Evolutionary conservation across 495 filamentous ascomycete genomes (phyloP), one percentile per base, ranked within the genome.

Genomic region (Penicillium coffeae): DNA sequence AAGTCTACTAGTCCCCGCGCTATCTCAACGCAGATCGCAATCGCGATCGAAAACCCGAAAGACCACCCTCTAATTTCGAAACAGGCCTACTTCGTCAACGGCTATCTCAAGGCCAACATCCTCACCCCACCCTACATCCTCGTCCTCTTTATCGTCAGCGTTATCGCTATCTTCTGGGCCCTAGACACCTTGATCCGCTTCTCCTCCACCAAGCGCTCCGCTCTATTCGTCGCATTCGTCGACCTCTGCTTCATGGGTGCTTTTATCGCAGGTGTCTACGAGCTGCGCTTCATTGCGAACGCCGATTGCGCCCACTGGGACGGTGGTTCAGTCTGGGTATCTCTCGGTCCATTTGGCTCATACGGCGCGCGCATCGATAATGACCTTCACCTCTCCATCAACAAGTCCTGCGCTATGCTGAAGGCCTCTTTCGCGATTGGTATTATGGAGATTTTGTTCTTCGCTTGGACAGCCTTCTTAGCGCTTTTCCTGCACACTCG

Each of bases 121-220:
- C 78, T 95, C 44, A 92, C 88, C 9, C 90, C 90, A 1, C 64
- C 73, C 54, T 87, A 83, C 71, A 85, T 94, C 69, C 83, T 96
- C 18, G 77, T 94, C 50, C 83, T 96, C 54, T 96, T 96, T 82
- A 95, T 96, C 70, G 83, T 87, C 62, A 85, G 85, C 34, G 84
- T 88, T 2, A 78, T 96, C 38, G 90, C 79, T 12, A 73, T 80
- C 22, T 88, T 83, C 60, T 96, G 90, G 90, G 76, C 80, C 34
- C 56, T 94, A 64, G 83, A 80, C 64, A 96, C 90, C 3, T 70
- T 95, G 10, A 84, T 96, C 76, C 78, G 79, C 51, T 89, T 90
- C 72, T 79, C 84, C 58, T 84, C 86, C 25, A 83, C 85, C 34
- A 74, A 76, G 21, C 71, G 80, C 66, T 88, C 88, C 56, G 82